Conservation (phyloP, 1,284 basidiomycete species). For the Rugosomyces carneus region DNA sequence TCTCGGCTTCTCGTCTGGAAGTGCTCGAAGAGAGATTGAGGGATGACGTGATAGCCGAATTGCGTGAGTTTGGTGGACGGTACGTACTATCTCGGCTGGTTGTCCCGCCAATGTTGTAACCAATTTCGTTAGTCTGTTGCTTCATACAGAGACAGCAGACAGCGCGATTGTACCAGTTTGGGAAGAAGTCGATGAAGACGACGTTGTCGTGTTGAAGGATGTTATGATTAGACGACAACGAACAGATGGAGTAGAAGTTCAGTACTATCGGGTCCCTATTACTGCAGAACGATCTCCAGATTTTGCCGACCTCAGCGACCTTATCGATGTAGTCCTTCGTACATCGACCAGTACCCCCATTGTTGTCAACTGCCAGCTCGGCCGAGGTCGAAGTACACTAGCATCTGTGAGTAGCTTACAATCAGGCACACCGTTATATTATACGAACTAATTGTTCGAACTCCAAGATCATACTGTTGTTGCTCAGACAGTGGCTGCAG, state of each 20-base stretch:
- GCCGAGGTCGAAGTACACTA: conserved; percentile 88
- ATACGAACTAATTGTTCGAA: conserved; percentile 20
- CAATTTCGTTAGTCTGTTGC: conserved; percentile 52
- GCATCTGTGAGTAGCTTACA: conserved; percentile 62
- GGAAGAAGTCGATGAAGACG: conserved; percentile 80
- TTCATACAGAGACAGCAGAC: conserved; percentile 88
- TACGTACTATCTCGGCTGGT: conserved; percentile 23
- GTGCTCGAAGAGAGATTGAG: conserved; percentile 88
- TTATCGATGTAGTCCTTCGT: conserved; percentile 82
- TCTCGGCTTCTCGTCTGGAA: conserved; percentile 83
- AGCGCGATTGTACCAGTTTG: conserved; percentile 92
- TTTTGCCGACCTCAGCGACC: conserved; percentile 61
- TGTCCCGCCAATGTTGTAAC: not conserved
- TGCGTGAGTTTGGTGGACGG: conserved; percentile 80
- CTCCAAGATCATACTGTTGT: conserved; percentile 68
- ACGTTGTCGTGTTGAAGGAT: conserved; percentile 85
- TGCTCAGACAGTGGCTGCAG: conserved; percentile 86
- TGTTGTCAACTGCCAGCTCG: conserved; percentile 95
- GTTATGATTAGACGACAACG: conserved; percentile 70
- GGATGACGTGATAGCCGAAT: conserved; percentile 84
- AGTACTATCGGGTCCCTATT: conserved; percentile 86
- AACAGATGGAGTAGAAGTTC: conserved; percentile 52
- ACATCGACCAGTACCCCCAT: conserved; percentile 74
- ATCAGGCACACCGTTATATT: not conserved
- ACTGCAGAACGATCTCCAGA: conserved; percentile 78